A percentile compares a stretch with the other conserved stretches of the same genome.
Conservation (phyloP, 371 early-diverging fungal genomes). For the Mortierella sp. region DNA sequence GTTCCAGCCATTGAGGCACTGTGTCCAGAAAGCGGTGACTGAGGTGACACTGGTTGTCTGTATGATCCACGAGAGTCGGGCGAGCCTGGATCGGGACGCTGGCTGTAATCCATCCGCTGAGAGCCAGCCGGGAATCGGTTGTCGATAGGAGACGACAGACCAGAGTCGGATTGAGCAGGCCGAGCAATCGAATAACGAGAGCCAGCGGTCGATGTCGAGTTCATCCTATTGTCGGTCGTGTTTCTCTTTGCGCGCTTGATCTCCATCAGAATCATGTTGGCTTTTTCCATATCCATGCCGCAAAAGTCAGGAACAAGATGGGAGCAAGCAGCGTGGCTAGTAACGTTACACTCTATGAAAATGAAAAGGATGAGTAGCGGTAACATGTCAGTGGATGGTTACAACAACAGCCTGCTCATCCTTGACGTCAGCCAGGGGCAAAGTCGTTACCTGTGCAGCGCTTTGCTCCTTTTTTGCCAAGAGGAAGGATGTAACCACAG, state of each 20-base stretch:
- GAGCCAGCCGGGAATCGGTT: constrained; percentile 39
- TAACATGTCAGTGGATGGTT: not conserved
- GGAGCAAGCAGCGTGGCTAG: constrained; percentile 89
- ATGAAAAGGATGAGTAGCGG: not conserved
- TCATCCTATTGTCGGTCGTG: constrained; percentile 39
- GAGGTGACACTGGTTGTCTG: constrained; percentile 41
- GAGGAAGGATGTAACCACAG: constrained; percentile 94
- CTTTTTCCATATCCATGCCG: constrained; percentile 89
- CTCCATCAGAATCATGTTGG: constrained; percentile 83
- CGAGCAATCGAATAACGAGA: constrained; percentile 38
- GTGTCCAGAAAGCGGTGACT: constrained; percentile 35
- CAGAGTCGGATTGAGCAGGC: constrained; percentile 34
- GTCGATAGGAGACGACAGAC: constrained; percentile 47
- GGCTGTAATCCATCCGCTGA: constrained; percentile 23
- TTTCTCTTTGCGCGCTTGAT: constrained; percentile 75
- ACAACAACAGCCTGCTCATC: no score
- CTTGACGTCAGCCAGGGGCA: constrained; percentile 21
- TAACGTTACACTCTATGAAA: constrained; percentile 78
- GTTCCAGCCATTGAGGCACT: not conserved
- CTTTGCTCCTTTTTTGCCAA: constrained; percentile 81
- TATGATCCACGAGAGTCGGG: constrained; percentile 48
- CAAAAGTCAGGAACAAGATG: constrained; percentile 94
- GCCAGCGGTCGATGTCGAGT: constrained; percentile 32
- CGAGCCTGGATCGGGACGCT: constrained; percentile 46
- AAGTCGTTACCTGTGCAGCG: constrained; percentile 62